phyloP scores from a whole-genome alignment of 164 flowering plant species.

The Magnolia changhungtana region DNA sequence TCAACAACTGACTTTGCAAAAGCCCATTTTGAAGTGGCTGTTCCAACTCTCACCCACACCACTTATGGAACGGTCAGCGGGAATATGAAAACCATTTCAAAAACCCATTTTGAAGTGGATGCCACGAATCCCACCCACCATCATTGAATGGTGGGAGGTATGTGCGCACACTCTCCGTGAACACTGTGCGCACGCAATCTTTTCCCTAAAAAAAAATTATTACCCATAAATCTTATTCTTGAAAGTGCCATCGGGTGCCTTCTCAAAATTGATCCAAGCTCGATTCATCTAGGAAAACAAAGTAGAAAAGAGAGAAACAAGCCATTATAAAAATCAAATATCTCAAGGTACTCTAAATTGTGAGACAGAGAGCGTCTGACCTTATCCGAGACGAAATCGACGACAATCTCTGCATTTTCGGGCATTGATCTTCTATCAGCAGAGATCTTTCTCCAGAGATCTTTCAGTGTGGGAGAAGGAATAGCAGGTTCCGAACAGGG shows the following conservation, averaged over 20 bases:
- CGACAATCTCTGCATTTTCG: slow-evolving; percentile 55
- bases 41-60: not conserved
- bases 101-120: too few relatives aligned
- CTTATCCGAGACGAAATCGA: slow-evolving; percentile 69
- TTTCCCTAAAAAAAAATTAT: too few relatives aligned
- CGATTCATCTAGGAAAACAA: slow-evolving; percentile 58
- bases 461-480: slow-evolving; percentile 47
- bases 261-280: slow-evolving; percentile 71
- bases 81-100: not conserved
- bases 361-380: slow-evolving; percentile 20
- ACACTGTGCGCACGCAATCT: too few relatives aligned
- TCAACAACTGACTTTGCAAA: not conserved
- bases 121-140: too few relatives aligned
- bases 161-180: too few relatives aligned
- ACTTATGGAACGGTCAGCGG: too few relatives aligned
- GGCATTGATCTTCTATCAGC: slow-evolving; percentile 33
- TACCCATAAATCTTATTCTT: slow-evolving; percentile 82
- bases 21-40: not conserved
- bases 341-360: not conserved
- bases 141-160: too few relatives aligned
- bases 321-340: not conserved
- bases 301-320: not conserved
- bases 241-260: slow-evolving; percentile 71
- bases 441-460: slow-evolving; percentile 56
- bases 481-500: slow-evolving; percentile 27